Percentiles rank a stretch among this genome's conserved stretches.
Evolutionary conservation across 768 basidiomycete species (phyloP).

Genomic region (Gelatoporia subvermispora): DNA sequence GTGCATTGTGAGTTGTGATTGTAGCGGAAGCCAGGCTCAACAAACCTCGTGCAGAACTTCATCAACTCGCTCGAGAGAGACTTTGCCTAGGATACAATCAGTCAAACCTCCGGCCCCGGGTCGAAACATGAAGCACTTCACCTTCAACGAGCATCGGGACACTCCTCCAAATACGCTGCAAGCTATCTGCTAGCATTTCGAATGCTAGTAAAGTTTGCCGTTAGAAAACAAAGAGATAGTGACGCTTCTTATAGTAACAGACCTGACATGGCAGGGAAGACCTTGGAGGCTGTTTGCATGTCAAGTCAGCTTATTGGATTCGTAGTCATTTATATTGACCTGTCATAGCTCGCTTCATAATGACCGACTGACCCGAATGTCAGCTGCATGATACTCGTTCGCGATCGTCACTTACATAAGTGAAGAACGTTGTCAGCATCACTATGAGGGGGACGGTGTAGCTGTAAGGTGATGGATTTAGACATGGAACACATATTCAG

Average conservation of each 20-base stretch:
- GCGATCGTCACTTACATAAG: slow-evolving; percentile 53
- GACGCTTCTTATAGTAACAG: neutral
- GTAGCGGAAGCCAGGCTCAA: too few species aligned
- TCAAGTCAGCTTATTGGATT: too few species aligned
- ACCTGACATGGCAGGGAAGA: slow-evolving; percentile 36
- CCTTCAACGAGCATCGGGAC: slow-evolving; percentile 24
- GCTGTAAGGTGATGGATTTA: slow-evolving; percentile 30
- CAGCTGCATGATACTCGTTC: too few species aligned
- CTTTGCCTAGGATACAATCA: slow-evolving; percentile 36
- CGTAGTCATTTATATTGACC: too few species aligned
- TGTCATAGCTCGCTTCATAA: slow-evolving; percentile 35
- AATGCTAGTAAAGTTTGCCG: slow-evolving; percentile 67
- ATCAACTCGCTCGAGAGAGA: slow-evolving; percentile 58
- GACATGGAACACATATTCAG: neutral
- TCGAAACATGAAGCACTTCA: neutral
- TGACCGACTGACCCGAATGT: slow-evolving; percentile 29
- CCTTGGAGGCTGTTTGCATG: slow-evolving; percentile 31
- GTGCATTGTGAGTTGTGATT: too few species aligned
- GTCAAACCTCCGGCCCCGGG: neutral
- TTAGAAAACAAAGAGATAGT: slow-evolving; percentile 16
- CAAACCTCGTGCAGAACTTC: slow-evolving; percentile 40
- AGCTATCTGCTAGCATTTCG: slow-evolving; percentile 48
- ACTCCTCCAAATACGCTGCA: slow-evolving; percentile 30
- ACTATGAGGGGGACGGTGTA: slow-evolving; percentile 56
- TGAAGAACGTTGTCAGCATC: slow-evolving; percentile 62